phyloP scores from a whole-genome alignment of 305 asterid species.

The Fraxinus latifolia region DNA sequence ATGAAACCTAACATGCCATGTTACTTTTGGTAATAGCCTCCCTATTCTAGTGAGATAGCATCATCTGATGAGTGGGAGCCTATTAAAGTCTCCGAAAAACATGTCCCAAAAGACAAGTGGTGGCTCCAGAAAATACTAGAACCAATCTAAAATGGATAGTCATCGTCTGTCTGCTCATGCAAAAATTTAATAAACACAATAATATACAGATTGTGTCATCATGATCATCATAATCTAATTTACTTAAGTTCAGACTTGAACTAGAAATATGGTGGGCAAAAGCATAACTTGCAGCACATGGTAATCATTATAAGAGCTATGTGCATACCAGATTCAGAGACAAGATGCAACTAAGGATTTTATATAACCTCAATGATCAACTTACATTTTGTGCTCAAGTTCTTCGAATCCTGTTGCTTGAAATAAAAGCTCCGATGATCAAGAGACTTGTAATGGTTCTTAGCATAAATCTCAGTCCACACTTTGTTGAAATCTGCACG shows the following conservation, averaged over 20 bases:
- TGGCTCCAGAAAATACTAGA: not conserved
- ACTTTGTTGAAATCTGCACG: slow-evolving; percentile 92
- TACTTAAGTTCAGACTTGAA: not conserved
- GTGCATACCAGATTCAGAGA: slow-evolving; percentile 10
- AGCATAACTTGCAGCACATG: not conserved
- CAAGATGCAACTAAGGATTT: not conserved
- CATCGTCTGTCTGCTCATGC: not conserved
- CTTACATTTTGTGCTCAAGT: slow-evolving; percentile 92
- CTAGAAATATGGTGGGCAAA: not conserved
- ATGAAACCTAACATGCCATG: not conserved
- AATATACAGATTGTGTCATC: not conserved
- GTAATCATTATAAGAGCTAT: not conserved
- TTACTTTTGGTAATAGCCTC: not conserved
- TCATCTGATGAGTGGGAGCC: not conserved
- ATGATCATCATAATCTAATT: not conserved
- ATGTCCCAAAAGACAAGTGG: not conserved
- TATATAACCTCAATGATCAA: slow-evolving; percentile 18
- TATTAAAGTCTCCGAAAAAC: not conserved
- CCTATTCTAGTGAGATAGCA: not conserved
- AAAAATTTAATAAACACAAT: not conserved
- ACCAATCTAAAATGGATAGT: not conserved
- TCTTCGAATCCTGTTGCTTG: slow-evolving; percentile 97
- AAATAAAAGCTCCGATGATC: slow-evolving; percentile 99
- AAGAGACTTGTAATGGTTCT: slow-evolving; percentile 96
- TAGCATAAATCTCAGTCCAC: slow-evolving; percentile 95